A percentile compares a stretch with the other conserved stretches of the same genome.
These are phyloP conservation scores for Trametes cubensis DNA, from an alignment of 768 basidiomycete species.

Conservation along the genomic window DNA sequence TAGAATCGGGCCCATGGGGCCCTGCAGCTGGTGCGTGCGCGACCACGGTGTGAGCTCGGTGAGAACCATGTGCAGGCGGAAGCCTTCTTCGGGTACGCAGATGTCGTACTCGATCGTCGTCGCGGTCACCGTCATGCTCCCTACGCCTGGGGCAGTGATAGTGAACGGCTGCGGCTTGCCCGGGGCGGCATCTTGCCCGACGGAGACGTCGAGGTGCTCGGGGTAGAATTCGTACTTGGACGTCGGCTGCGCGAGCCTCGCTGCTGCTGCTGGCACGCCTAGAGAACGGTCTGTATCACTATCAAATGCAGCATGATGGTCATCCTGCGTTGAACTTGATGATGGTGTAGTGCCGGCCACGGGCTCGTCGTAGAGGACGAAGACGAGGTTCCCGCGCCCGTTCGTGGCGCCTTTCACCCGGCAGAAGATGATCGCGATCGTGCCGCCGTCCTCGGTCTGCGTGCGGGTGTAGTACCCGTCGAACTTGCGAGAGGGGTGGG, in stretches of 20 bases:
- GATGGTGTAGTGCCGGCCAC: too few species aligned
- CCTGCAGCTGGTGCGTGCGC: slow-evolving; percentile 10
- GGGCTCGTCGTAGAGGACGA: slow-evolving; percentile 26
- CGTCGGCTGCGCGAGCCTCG: not conserved
- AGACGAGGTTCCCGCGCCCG: slow-evolving; percentile 26
- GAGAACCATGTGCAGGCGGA: slow-evolving; percentile 24
- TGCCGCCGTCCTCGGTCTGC: slow-evolving; percentile 28
- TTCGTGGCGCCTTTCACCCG: slow-evolving; percentile 28
- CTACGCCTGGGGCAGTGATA: slow-evolving; percentile 23
- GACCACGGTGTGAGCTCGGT: slow-evolving; percentile 26
- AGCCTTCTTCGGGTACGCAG: slow-evolving; percentile 10
- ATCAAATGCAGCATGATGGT: too few species aligned
- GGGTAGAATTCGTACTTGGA: slow-evolving; percentile 32
- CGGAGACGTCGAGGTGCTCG: slow-evolving; percentile 15
- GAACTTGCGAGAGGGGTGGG: slow-evolving; percentile 27
- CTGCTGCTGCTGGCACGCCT: not conserved
- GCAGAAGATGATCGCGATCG: slow-evolving; percentile 32
- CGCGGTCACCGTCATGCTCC: slow-evolving; percentile 23
- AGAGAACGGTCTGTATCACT: too few species aligned
- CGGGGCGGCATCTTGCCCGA: not conserved
- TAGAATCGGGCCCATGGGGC: slow-evolving; percentile 30
- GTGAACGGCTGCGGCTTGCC: slow-evolving; percentile 20
- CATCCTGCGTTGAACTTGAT: too few species aligned
- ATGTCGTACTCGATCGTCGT: slow-evolving; percentile 24
- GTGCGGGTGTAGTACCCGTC: slow-evolving; percentile 33